Evolutionary conservation across 345 rosid species (phyloP), one percentile per base, ranked within the genome.

Genomic region (Eucalyptus camaldulensis): DNA sequence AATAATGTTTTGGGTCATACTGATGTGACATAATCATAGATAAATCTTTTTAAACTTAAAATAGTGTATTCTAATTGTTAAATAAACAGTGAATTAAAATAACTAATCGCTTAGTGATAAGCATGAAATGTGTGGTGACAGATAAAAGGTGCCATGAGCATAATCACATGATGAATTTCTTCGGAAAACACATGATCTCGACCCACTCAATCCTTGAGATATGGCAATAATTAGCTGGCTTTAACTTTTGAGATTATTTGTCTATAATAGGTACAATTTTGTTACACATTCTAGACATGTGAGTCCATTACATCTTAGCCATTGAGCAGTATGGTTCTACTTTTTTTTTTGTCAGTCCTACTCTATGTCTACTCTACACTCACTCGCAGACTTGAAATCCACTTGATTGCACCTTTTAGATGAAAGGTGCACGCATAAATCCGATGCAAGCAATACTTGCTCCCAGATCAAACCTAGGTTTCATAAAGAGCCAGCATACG

Each of bases 1-100:
- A 14, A 65, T 65, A 0, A 65, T 65, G 17, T n/a, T 65, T 13
- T 29, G 33, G 8, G 37, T n/a, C 72, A 13, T 65, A 1, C 1
- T 29, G 17, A 0, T 0, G 37, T 29, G 33, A 65, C 0, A n/a
- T 65, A 2, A 65, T 65, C 10, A 14, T 65, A 8, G 19, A 65
- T 14, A 65, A 65, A 31, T 65, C 6, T 62, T 62, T 60, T 29
- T 16, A 7, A 65, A 65, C 5, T 65, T 15, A 29, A n/a, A 31
- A 65, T 65, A n/a, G 8, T 7, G 19, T 14, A 65, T 65, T 29
- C 14, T n/a, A 29, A 29, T 14, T 14, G 17, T 7, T 29, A 65
- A 29, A 65, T n/a, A n/a, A n/a, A 4, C n/a, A 4, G 15, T 65
- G 72, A 4, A 60, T 27, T 60, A 7, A 60, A 27, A 60, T 60